Conservation (phyloP, 345 rosid species). For the Ricinus communis region DNA sequence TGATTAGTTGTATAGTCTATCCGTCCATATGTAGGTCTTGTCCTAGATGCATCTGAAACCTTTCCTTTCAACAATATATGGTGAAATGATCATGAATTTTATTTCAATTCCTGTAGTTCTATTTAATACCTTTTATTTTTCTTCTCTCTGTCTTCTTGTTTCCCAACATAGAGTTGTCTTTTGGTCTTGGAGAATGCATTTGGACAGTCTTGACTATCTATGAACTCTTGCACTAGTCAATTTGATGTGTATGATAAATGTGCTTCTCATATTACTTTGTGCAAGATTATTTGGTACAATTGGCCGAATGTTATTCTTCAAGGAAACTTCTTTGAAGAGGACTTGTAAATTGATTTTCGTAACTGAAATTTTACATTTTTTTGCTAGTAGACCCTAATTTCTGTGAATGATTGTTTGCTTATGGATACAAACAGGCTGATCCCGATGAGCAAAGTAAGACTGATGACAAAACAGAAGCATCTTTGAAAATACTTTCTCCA, state of each 20-base stretch:
- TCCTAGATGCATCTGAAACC: neutral
- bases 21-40: neutral
- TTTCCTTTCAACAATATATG: neutral
- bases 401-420: slow-evolving; percentile 20
- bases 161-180: neutral
- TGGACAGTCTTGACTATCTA: neutral
- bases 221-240: too few relatives aligned
- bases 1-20: neutral
- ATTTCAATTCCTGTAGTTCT: too few relatives aligned
- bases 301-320: slow-evolving; percentile 2
- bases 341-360: too few relatives aligned
- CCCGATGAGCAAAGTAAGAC: slow-evolving; percentile 42
- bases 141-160: too few relatives aligned
- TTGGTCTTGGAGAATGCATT: neutral
- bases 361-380: neutral
- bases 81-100: too few relatives aligned
- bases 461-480: slow-evolving; percentile 34
- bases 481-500: slow-evolving; percentile 44
- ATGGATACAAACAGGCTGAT: slow-evolving; percentile 44
- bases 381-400: neutral
- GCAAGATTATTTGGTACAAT: neutral
- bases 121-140: too few relatives aligned
- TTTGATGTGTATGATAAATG: too few relatives aligned
- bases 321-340: neutral
- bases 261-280: too few relatives aligned